A percentile compares a stretch with the other conserved stretches of the same genome.
Conservation (phyloP, 257 asterid species). For the Verbena officinalis region DNA sequence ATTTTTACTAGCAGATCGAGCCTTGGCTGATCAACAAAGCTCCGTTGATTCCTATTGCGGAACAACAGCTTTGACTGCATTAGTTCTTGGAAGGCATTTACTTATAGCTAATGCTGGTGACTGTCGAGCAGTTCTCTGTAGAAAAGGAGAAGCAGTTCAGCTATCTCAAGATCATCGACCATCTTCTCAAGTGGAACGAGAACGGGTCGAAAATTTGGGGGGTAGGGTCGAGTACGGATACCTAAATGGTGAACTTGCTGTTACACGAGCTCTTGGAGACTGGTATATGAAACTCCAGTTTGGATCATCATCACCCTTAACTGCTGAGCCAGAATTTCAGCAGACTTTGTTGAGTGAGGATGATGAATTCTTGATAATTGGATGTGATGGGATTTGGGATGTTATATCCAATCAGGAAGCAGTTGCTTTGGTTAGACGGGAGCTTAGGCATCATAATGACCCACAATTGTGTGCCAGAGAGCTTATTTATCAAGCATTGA, state of each 20-base stretch:
- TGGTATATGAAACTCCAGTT: conserved; percentile 88
- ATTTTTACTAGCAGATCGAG: conserved; percentile 69
- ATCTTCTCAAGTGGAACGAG: conserved; percentile 53
- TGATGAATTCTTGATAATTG: conserved; percentile 88
- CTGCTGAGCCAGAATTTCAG: conserved; percentile 86
- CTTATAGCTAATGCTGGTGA: conserved; percentile 92
- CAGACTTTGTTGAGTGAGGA: conserved; percentile 62
- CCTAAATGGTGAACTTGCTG: conserved; percentile 87
- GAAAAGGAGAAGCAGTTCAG: conserved; percentile 87
- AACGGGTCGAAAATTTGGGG: conserved; percentile 79
- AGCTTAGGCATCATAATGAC: conserved; percentile 63
- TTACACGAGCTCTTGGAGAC: conserved; percentile 95
- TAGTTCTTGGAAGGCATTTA: conserved; percentile 71
- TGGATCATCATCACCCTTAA: conserved; percentile 81
- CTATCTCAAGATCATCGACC: conserved; percentile 91
- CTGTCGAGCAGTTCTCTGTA: conserved; percentile 91
- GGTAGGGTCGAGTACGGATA: conserved; percentile 75
- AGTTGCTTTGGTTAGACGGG: conserved; percentile 60
- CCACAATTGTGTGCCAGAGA: conserved; percentile 73
- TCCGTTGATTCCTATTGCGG: conserved; percentile 72
- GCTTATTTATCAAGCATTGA: conserved; percentile 65
- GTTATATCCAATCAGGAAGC: conserved; percentile 89
- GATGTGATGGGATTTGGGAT: conserved; percentile 97
- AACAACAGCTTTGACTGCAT: conserved; percentile 88
- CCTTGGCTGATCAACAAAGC: conserved; percentile 64